These are phyloP conservation scores for Erodium maritimum DNA, from an alignment of 345 rosid genomes.

Conservation along the genomic window DNA sequence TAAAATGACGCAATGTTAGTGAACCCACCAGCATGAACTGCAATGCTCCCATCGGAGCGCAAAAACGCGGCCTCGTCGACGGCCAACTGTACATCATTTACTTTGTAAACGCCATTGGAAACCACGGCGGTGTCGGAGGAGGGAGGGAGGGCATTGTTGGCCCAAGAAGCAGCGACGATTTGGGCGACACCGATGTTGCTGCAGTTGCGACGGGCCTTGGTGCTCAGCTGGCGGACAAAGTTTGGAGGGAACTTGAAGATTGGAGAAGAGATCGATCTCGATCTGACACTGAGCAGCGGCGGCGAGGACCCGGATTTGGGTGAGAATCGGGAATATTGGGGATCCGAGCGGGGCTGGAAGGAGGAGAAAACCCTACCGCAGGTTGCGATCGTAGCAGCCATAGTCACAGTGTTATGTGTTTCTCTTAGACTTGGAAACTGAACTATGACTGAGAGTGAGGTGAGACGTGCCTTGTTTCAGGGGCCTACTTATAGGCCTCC, in stretches of 20 bases:
- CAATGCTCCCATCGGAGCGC: conserved; percentile 77
- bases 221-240: conserved; percentile 92
- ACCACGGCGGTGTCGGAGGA: conserved; percentile 26
- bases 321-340: background rate
- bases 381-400: background rate
- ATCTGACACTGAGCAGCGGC: conserved; percentile 12
- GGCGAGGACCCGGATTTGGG: conserved; percentile 6
- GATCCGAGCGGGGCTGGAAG: background rate
- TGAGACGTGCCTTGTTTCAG: too few species aligned
- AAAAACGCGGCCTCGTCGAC: conserved; percentile 39
- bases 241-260: conserved; percentile 87
- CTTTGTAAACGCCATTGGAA: conserved; percentile 29
- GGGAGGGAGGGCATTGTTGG: conserved; percentile 30
- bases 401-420: background rate
- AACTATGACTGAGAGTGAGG: too few species aligned
- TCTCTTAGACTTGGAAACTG: background rate
- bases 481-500: too few species aligned
- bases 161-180: conserved; percentile 95
- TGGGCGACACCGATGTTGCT: conserved; percentile 99
- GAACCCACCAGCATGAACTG: conserved; percentile 81
- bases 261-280: conserved; percentile 34
- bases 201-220: conserved; percentile 91
- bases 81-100: conserved; percentile 9
- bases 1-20: background rate
- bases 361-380: background rate